Conservation (phyloP, 2,329 filamentous ascomycete genomes). For the Colletotrichum lentis region DNA sequence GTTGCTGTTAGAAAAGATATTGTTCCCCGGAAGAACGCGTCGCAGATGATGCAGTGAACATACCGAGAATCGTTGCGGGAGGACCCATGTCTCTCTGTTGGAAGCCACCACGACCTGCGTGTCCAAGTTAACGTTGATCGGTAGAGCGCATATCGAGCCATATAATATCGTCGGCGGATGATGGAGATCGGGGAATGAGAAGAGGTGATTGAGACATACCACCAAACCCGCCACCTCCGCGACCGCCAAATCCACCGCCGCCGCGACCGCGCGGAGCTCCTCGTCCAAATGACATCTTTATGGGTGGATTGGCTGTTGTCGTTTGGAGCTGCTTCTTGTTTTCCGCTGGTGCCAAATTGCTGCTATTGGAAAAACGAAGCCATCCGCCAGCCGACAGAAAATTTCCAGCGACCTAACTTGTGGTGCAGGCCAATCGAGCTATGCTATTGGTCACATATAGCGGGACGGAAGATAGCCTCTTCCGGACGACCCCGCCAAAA, state of each 20-base stretch:
- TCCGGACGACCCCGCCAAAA: constrained; percentile 32
- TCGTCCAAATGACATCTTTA: constrained; percentile 39
- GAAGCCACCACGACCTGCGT: constrained; percentile 37
- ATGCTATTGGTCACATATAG: constrained; percentile 12
- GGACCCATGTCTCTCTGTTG: constrained; percentile 39
- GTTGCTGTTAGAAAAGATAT: not conserved
- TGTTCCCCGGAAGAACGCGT: not conserved
- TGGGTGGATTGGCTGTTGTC: constrained; percentile 22
- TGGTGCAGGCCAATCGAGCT: constrained; percentile 34
- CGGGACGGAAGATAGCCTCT: constrained; percentile 25
- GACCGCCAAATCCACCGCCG: constrained; percentile 38
- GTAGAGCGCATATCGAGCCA: not conserved
- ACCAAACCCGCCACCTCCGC: constrained; percentile 30
- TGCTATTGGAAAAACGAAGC: constrained; percentile 25
- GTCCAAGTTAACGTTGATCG: constrained; percentile 13
- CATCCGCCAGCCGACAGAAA: constrained; percentile 30
- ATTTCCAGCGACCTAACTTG: constrained; percentile 37
- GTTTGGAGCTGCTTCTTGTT: constrained; percentile 34
- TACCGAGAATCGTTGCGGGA: constrained; percentile 38
- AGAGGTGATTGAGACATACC: constrained; percentile 11
- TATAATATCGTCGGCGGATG: not conserved
- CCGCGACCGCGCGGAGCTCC: constrained; percentile 39
- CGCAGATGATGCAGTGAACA: not conserved
- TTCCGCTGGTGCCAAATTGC: constrained; percentile 16
- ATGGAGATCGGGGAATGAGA: not conserved